phyloP scores from a whole-genome alignment of 768 basidiomycete genomes.

The Chlorophyllum brunneum region DNA sequence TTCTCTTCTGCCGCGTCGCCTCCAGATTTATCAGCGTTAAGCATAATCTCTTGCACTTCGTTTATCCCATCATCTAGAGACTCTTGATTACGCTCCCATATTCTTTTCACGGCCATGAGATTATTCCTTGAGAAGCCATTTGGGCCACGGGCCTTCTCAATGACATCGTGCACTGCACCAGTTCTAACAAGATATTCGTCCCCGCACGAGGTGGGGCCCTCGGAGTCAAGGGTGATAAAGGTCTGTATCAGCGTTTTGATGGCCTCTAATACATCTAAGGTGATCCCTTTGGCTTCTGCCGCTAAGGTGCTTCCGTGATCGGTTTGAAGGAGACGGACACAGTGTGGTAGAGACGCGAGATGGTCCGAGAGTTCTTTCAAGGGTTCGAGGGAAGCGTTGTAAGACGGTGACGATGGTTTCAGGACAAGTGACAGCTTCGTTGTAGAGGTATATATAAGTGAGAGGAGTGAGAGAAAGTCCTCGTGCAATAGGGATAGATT shows the following conservation, averaged over 20 bases:
- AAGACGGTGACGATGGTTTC: conserved; percentile 53
- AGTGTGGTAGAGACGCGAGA: conserved; percentile 47
- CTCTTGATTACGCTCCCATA: conserved; percentile 48
- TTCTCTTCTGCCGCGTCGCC: conserved; percentile 30
- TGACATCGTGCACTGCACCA: conserved; percentile 58
- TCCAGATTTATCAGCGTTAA: conserved; percentile 33
- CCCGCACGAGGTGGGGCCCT: not conserved
- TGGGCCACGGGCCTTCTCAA: conserved; percentile 43
- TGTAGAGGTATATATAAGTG: conserved; percentile 49
- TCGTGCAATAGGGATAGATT: conserved; percentile 39
- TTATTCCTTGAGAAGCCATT: conserved; percentile 56
- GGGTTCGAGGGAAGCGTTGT: conserved; percentile 45
- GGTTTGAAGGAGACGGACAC: conserved; percentile 38
- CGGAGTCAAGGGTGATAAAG: conserved; percentile 25
- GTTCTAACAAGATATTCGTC: conserved; percentile 51
- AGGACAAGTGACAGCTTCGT: conserved; percentile 64
- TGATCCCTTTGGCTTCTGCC: conserved; percentile 38
- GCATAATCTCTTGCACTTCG: conserved; percentile 51
- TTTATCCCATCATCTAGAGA: conserved; percentile 57
- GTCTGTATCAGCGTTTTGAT: conserved; percentile 40
- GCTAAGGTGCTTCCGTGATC: conserved; percentile 44
- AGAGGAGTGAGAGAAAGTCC: conserved; percentile 55
- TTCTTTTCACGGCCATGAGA: conserved; percentile 48
- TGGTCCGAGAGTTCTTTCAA: conserved; percentile 51
- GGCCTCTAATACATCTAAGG: conserved; percentile 39